Percentiles rank a stretch among this genome's conserved stretches.
phyloP scores from a whole-genome alignment of 306 rosid genomes.

The Prunus fruticosa region DNA sequence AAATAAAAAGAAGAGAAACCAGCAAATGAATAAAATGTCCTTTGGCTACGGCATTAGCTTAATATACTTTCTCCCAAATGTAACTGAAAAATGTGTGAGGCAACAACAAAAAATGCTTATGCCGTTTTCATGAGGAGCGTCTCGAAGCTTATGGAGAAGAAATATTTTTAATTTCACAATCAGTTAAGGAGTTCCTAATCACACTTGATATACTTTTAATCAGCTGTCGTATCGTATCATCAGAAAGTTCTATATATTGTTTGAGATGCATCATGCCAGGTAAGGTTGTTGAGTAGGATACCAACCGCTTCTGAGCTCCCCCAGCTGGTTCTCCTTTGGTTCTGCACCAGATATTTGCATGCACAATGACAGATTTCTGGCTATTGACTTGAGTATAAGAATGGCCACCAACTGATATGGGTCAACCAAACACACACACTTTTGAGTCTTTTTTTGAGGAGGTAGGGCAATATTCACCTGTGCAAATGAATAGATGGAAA shows the following conservation, averaged over 20 bases:
- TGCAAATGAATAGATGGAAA: neutral
- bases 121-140: too few relatives aligned
- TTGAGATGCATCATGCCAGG: neutral
- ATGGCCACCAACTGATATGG: conserved; percentile 23
- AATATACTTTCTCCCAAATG: too few relatives aligned
- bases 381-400: conserved; percentile 12
- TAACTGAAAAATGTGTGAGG: too few relatives aligned
- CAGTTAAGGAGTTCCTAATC: neutral
- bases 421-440: conserved; percentile 29
- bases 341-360: neutral
- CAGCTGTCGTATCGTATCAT: neutral
- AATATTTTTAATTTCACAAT: too few relatives aligned
- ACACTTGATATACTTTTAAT: neutral
- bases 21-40: too few relatives aligned
- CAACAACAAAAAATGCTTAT: too few relatives aligned
- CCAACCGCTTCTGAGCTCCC: neutral
- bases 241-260: neutral
- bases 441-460: neutral
- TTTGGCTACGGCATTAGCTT: too few relatives aligned
- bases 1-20: too few relatives aligned
- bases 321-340: neutral
- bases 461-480: neutral
- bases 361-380: conserved; percentile 9
- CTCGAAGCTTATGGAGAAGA: too few relatives aligned
- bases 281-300: neutral